phyloP scores from a whole-genome alignment of 2,329 filamentous ascomycete species.

The Talaromyces rugulosus region DNA sequence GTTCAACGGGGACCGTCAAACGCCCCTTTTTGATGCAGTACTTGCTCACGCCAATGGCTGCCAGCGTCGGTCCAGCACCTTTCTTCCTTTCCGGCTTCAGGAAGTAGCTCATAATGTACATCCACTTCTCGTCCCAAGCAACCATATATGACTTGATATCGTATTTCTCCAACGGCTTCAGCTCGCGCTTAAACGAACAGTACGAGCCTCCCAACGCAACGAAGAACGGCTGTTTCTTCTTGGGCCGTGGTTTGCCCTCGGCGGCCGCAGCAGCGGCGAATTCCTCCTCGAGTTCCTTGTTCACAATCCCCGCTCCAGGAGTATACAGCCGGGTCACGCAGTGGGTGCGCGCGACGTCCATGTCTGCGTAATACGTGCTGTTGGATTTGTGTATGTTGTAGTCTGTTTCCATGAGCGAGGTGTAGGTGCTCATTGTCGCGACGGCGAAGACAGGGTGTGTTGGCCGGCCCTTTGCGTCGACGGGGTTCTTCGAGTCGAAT shows the following conservation, averaged over 20 bases:
- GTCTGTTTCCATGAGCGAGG: slow-evolving; percentile 73
- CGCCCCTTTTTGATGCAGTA: slow-evolving; percentile 80
- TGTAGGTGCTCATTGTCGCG: slow-evolving; percentile 61
- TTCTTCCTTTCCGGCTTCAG: slow-evolving; percentile 49
- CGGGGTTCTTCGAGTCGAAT: slow-evolving; percentile 13
- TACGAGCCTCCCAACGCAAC: slow-evolving; percentile 69
- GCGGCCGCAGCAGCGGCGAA: slow-evolving; percentile 48
- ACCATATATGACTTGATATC: slow-evolving; percentile 71
- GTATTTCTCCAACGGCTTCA: slow-evolving; percentile 63
- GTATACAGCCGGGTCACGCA: slow-evolving; percentile 67
- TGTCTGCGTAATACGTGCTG: slow-evolving; percentile 80
- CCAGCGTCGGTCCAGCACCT: slow-evolving; percentile 57
- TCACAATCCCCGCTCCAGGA: slow-evolving; percentile 52
- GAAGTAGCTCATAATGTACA: slow-evolving; percentile 72
- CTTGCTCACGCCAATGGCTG: slow-evolving; percentile 70
- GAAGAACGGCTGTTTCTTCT: slow-evolving; percentile 48
- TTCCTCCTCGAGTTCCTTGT: slow-evolving; percentile 51
- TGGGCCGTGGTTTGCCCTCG: slow-evolving; percentile 42
- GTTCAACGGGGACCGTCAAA: slow-evolving; percentile 77
- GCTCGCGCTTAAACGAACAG: slow-evolving; percentile 70
- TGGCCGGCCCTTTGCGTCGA: slow-evolving; percentile 29
- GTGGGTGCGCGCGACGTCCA: slow-evolving; percentile 78
- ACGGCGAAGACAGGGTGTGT: slow-evolving; percentile 68
- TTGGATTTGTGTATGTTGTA: slow-evolving; percentile 83
- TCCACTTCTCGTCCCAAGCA: slow-evolving; percentile 76